Evolutionary conservation across 23 red algal species (phyloP), one percentile per base, ranked within the genome.

Genomic region (Gracilaria vermiculophylla): DNA sequence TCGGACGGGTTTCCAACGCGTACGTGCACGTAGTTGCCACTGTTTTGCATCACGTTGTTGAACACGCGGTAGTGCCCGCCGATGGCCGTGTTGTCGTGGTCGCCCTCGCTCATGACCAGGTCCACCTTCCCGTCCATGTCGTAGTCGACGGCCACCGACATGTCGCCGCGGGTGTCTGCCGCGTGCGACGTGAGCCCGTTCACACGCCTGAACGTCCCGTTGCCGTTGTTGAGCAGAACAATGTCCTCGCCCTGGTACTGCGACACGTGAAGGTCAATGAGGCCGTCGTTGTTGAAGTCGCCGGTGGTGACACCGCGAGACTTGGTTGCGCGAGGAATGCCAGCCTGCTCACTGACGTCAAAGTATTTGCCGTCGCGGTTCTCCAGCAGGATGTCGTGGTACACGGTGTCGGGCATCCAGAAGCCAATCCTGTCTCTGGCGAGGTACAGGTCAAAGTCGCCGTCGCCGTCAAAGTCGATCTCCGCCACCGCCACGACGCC

Each of bases 211-310:
- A 88, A 88, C 24, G 24, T 1, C 50, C 40, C 62, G 23, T 49
- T 16, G 0, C 64, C 83, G 0, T 58, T 24, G 64, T 88, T 88
- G 29, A 88, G 8, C 4, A 88, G 83, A 31, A 88, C 36, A 51
- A 76, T 77, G 34, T 74, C 48, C n/a, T 37, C 19, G 48, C 83
- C 69, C 21, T 0, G 7, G 36, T 35, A 49, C 33, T 53, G 62
- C 32, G 83, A 71, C 2, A 77, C 66, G 25, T 79, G 57, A 43
- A 91, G 45, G 36, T 91, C 87, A 24, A 91, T 44, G 19, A 61
- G 66, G 2, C 87, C 87, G 74, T 91, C 87, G 66, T 91, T 91
- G 76, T 81, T 91, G 31, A 91, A 91, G 64, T 91, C 87, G 10
- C 50, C 87, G 2, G 54, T 56, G 5, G 87, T 81, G 13, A 91